Percentiles rank a stretch among this genome's conserved stretches.
phyloP scores from a whole-genome alignment of 1,139 yeast species.

The Candida albicans region DNA sequence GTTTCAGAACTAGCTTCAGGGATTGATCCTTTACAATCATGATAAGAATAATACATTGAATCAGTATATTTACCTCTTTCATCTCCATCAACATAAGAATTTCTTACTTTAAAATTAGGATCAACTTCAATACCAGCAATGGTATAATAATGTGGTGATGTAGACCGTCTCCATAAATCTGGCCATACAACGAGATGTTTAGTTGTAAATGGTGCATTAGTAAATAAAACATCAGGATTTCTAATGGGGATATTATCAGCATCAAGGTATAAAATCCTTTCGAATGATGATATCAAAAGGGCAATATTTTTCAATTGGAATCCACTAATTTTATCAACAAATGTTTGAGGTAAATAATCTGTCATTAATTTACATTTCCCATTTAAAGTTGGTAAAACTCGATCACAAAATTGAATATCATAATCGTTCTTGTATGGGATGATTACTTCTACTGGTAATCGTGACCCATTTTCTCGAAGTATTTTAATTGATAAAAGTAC shows the following conservation, averaged over 20 bases:
- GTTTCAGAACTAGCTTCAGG: conserved; percentile 65
- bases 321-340: conserved; percentile 24
- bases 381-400: conserved; percentile 30
- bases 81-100: conserved; percentile 30
- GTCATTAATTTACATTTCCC: conserved; percentile 35
- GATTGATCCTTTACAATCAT: conserved; percentile 55
- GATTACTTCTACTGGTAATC: conserved; percentile 57
- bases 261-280: conserved; percentile 35
- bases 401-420: conserved; percentile 32
- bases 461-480: conserved; percentile 53
- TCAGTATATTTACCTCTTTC: conserved; percentile 21
- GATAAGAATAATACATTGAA: conserved; percentile 25
- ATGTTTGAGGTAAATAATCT: conserved; percentile 27
- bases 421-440: conserved; percentile 30
- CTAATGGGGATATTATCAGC: conserved; percentile 36
- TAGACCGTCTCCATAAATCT: conserved; percentile 43
- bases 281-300: conserved; percentile 33
- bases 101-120: conserved; percentile 20
- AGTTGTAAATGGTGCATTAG: conserved; percentile 30
- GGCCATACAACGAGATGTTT: conserved; percentile 39
- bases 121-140: conserved; percentile 29
- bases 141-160: conserved; percentile 34
- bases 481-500: conserved; percentile 55
- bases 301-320: conserved; percentile 38
- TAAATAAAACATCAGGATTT: conserved; percentile 35